These are phyloP conservation scores for Aureococcus anophagefferens DNA, from an alignment of 108 stramenopile genomes.

Conservation along the genomic window DNA sequence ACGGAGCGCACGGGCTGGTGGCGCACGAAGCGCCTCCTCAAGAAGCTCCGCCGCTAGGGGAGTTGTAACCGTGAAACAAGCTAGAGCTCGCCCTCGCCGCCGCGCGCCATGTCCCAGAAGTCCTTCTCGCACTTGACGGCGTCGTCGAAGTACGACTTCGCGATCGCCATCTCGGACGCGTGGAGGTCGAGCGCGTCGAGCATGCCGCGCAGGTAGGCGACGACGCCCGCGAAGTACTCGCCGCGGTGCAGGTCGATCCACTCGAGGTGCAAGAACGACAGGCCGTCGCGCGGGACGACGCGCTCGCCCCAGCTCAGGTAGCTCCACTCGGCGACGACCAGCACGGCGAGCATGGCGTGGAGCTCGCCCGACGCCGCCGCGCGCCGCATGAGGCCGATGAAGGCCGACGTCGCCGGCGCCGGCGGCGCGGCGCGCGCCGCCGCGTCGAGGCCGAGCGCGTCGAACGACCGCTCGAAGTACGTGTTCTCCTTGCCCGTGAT, in stretches of 20 bases:
- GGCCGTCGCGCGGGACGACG: slow-evolving; percentile 26
- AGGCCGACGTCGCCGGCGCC: neutral
- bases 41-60: no score
- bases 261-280: slow-evolving; percentile 33
- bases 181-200: slow-evolving; percentile 23
- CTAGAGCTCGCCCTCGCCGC: no score
- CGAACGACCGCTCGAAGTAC: slow-evolving; percentile 52
- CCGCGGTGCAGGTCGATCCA: slow-evolving; percentile 64
- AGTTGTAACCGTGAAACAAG: no score
- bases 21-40: no score
- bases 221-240: slow-evolving; percentile 40
- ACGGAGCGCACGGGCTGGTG: no score
- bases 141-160: neutral
- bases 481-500: slow-evolving; percentile 58
- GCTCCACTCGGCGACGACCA: slow-evolving; percentile 60
- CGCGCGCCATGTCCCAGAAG: slow-evolving; percentile 5
- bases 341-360: slow-evolving; percentile 41
- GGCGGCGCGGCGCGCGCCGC: no score
- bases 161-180: neutral
- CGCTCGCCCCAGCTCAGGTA: slow-evolving; percentile 54
- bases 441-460: neutral
- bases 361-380: neutral
- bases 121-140: slow-evolving; percentile 5
- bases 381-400: slow-evolving; percentile 1
- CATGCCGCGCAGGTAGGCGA: slow-evolving; percentile 42